Evolutionary conservation across 1,284 basidiomycete genomes (phyloP).

Genomic region (Abortiporus biennis): DNA sequence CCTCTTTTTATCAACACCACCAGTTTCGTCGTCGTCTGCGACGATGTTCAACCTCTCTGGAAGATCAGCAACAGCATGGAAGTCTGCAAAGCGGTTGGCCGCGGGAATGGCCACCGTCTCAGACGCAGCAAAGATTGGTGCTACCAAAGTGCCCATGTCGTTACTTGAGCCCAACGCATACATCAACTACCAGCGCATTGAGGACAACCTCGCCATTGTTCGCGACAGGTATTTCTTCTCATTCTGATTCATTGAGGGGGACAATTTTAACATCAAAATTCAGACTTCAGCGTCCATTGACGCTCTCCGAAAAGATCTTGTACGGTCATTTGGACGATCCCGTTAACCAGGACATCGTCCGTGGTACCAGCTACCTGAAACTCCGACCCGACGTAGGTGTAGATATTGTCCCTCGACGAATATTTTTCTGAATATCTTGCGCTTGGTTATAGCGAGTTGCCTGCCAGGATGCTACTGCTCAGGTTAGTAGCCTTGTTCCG

Average conservation of each 20-base stretch:
- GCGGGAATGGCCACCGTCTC: constrained; percentile 78
- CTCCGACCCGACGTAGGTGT: constrained; percentile 85
- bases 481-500: constrained; percentile 32
- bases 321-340: constrained; percentile 98
- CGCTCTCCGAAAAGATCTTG: constrained; percentile 96
- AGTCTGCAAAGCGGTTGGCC: constrained; percentile 52
- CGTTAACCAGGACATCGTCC: constrained; percentile 80
- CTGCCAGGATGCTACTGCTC: constrained; percentile 98
- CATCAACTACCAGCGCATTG: constrained; percentile 98
- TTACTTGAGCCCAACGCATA: constrained; percentile 80
- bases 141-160: constrained; percentile 92
- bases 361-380: constrained; percentile 92
- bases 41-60: constrained; percentile 68
- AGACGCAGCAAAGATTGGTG: constrained; percentile 65
- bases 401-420: constrained; percentile 3
- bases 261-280: constrained; percentile 7
- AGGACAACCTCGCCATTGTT: constrained; percentile 87
- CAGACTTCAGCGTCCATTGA: constrained; percentile 90
- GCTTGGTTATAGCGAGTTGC: constrained; percentile 84
- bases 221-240: constrained; percentile 60
- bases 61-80: constrained; percentile 52
- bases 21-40: constrained; percentile 24
- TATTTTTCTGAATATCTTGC: constrained; percentile 4
- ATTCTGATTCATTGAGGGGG: neutral
- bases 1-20: constrained; percentile 12